Conservation (phyloP, 176 grass and related monocot species). For the Hordeum vulgare region MorexV3_pseudomolecules_assembly NC_058521.1:70260316-70260815, state of each 20-base stretch:
- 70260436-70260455: background rate
- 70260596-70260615: background rate
- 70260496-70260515: background rate
- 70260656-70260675: background rate
- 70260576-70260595: background rate
- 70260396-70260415: background rate
- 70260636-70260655: background rate
- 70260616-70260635: background rate
- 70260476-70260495: background rate
- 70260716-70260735: background rate
- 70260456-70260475: background rate
- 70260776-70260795: background rate
- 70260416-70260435: background rate
- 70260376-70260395: background rate
- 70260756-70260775: background rate
- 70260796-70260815: slow-evolving; percentile 66
- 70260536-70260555: background rate
- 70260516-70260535: background rate
- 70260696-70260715: background rate
- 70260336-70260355: background rate
- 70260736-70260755: background rate
- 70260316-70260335: too few species aligned
- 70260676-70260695: background rate
- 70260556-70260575: background rate
- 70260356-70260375: background rate